Evolutionary conservation across 495 filamentous ascomycete genomes (phyloP), one percentile per base, ranked within the genome.

Genomic region (Talaromyces proteolyticus): DNA sequence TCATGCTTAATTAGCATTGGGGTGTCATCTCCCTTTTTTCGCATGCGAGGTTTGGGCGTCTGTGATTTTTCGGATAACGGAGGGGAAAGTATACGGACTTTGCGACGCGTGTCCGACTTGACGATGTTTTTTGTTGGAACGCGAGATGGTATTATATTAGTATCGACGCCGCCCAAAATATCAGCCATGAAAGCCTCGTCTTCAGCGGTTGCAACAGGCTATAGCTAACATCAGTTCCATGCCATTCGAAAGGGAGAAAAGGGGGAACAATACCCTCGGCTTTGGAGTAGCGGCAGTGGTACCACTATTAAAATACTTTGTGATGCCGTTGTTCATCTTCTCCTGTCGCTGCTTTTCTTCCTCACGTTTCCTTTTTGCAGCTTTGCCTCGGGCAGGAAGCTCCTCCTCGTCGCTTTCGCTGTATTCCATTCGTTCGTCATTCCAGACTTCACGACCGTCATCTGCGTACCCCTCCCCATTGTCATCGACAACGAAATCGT

Each of bases 401-500:
- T 86, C 87, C 19, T 89, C 86, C 57, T 86, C 89, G 55, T 88
- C 89, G 6, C 75, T 76, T 25, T 70, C 74, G 55, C 83, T 82
- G 53, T 82, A 75, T 57, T 88, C 84, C 37, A 60, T 67, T 17
- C 69, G 77, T 54, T 87, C 81, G 50, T 76, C 73, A 53, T 94
- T 89, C 94, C 93, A 98, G 41, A 96, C 93, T 63, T 98, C 93
- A 44, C 93, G 87, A 49, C 93, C 93, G 62, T 98, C 94, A 60
- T 98, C 93, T 45, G 87, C 92, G 62, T 98, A 98, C 21, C 90
- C 89, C 53, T 88, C 88, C 45, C 90, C 91, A 68, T 94, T 91
- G 67, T 93, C 88, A 66, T 94, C 89, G 47, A 98, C 88, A 49
- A 98, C 92, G 52, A 98, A 98, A 69, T 98, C 93, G 63, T 98